phyloP scores from a whole-genome alignment of 2,329 filamentous ascomycete species.

The Scedosporium dehoogii region DNA sequence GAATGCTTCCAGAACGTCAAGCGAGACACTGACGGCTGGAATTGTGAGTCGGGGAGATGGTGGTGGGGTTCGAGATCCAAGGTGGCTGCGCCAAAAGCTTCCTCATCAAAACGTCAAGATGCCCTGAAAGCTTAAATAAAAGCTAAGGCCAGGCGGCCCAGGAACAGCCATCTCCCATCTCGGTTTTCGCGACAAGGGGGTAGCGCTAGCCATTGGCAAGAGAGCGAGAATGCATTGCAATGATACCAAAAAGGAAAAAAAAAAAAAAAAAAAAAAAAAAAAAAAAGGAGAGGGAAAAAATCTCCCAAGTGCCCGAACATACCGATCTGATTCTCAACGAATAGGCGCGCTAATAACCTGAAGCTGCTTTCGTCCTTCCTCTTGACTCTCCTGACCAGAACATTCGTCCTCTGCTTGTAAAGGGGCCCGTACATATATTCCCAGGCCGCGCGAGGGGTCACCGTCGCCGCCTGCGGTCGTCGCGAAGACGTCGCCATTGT shows the following conservation, averaged over 20 bases:
- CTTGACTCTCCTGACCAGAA: constrained; percentile 47
- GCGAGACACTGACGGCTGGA: not conserved
- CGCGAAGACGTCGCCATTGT: constrained; percentile 12
- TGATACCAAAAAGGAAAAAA: not conserved
- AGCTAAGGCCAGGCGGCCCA: too few species aligned
- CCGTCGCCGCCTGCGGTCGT: not conserved
- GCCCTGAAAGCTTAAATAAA: not conserved
- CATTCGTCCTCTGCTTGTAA: constrained; percentile 46
- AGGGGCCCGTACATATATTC: constrained; percentile 43
- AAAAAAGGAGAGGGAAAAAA: not conserved
- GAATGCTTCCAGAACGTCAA: not conserved
- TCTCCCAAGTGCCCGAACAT: constrained; percentile 22
- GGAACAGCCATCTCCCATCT: too few species aligned
- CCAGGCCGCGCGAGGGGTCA: not conserved
- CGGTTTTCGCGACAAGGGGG: too few species aligned
- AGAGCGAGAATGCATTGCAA: not conserved
- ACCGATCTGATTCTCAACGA: constrained; percentile 76
- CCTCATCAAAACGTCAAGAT: not conserved
- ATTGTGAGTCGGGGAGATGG: too few species aligned
- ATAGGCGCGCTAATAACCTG: constrained; percentile 46
- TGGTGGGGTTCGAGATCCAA: too few species aligned
- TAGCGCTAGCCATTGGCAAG: not conserved
- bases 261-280: not conserved
- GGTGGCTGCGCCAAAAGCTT: too few species aligned
- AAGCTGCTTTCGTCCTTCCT: constrained; percentile 52